These are phyloP conservation scores for Piper betle DNA, from an alignment of 164 flowering plant species.

Conservation along the genomic window DNA sequence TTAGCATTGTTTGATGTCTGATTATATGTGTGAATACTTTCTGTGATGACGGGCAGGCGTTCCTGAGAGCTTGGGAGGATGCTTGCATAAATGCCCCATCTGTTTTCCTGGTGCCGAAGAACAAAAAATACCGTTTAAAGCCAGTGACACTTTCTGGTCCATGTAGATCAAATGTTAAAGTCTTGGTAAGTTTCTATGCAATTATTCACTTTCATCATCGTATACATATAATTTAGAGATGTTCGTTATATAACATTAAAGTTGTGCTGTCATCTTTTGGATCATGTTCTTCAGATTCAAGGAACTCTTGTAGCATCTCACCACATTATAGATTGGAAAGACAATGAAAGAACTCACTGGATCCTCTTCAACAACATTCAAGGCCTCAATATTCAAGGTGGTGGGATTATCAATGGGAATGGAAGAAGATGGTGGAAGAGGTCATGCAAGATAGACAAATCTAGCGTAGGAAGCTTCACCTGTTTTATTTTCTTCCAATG, in stretches of 20 bases:
- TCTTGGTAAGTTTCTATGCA: neutral
- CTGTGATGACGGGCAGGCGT: conserved; percentile 19
- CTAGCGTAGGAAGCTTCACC: conserved; percentile 8
- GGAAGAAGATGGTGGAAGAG: conserved; percentile 52
- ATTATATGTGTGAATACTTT: neutral
- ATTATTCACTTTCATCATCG: neutral
- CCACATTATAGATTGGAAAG: neutral
- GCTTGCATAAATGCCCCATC: conserved; percentile 35
- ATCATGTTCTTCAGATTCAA: neutral
- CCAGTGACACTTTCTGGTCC: neutral
- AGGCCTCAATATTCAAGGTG: conserved; percentile 31
- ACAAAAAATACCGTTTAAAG: neutral
- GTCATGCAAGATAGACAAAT: conserved; percentile 24
- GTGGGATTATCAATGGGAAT: conserved; percentile 46
- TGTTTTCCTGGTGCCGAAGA: neutral
- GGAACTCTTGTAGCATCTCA: neutral
- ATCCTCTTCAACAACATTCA: conserved; percentile 6
- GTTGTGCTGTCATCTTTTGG: neutral
- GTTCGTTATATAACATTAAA: too few species aligned
- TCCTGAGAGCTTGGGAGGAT: conserved; percentile 49
- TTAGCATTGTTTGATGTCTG: neutral
- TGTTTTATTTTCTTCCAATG: neutral
- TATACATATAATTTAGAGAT: neutral
- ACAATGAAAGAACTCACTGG: neutral
- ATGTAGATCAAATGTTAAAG: neutral